Conservation (phyloP, 1,139 yeast species). For the Debaryomyces robertsiae region DNA sequence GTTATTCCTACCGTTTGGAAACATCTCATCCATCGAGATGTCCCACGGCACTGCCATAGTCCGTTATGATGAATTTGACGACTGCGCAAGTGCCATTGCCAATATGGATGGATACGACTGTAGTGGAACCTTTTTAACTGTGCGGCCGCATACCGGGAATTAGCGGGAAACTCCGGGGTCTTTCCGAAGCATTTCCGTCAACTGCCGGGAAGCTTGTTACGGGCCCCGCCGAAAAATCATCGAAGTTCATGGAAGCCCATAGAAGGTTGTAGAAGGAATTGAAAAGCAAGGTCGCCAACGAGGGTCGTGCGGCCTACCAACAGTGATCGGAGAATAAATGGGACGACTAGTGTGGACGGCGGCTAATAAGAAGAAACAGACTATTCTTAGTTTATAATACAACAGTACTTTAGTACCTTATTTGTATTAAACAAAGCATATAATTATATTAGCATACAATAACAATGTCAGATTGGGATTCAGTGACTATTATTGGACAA, state of each 20-base stretch:
- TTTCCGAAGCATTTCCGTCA: too few relatives aligned
- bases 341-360: background rate
- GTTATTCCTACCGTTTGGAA: slow-evolving; percentile 17
- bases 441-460: background rate
- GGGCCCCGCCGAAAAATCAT: too few relatives aligned
- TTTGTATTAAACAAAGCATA: background rate
- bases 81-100: slow-evolving; percentile 16
- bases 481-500: slow-evolving; percentile 83
- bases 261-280: slow-evolving; percentile 8
- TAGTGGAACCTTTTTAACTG: slow-evolving; percentile 12
- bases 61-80: slow-evolving; percentile 16
- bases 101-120: slow-evolving; percentile 18
- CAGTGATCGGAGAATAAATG: slow-evolving; percentile 1
- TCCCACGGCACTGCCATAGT: slow-evolving; percentile 10
- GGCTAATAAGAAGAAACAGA: too few relatives aligned
- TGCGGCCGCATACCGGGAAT: slow-evolving; percentile 4
- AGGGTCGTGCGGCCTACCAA: slow-evolving; percentile 2
- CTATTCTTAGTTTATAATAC: background rate
- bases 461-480: slow-evolving; percentile 78
- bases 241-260: too few relatives aligned
- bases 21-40: slow-evolving; percentile 10
- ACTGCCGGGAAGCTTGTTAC: too few relatives aligned
- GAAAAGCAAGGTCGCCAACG: background rate
- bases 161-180: too few relatives aligned
- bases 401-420: background rate